Base-by-base conservation (phyloP, 2,329 filamentous ascomycete genomes). In the Fusarium subglutinans region DNA sequence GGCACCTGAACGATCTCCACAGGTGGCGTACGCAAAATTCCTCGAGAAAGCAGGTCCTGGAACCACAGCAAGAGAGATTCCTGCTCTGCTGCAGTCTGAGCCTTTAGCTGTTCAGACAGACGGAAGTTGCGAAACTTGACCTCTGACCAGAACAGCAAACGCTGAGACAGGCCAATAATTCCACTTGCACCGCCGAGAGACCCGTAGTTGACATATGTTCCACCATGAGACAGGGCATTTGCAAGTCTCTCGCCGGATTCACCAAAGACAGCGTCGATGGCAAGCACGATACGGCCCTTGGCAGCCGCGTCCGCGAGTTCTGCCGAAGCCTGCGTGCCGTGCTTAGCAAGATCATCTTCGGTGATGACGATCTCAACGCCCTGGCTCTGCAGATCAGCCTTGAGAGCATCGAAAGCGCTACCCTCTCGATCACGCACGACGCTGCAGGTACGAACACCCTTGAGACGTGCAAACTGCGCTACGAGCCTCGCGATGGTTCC, bases 381-480 rank as follows among this genome's bases (percentile, higher is more conserved):
- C 9, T 67, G 44, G 15, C 44, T 53, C n/a, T 35, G 51, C 44
- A 67, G 24, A 18, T 67, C 44, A 8, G 20, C 24, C 59, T 64
- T 58, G 18, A 67, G 47, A 1, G 41, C 6, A 10, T 51, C 28
- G 8, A 67, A 24, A 14, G 9, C 3, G 10, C 44, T 28, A 24
- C 37, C 59, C 14, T 53, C 5, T 7, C 69, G 66, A 30, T 66
- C 54, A 14, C 69, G 69, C 26, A 72, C 59, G 24, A 72, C 62
- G 15, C 58, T 72, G 41, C 54, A 59, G 14, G 55, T 56, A 26
- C 59, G 54, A 37, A 72, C 50, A 20, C 69, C 69, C 44, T 59
- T 65, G 35, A 65, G 66, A 5, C 53, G 54, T 2, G 69, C 69
- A 53, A 72, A 72, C 28, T 72, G 69, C 18, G 51, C 55, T 2